Base-by-base conservation (phyloP, 305 asterid genomes). In the Caryopteris hybrid region DNA sequence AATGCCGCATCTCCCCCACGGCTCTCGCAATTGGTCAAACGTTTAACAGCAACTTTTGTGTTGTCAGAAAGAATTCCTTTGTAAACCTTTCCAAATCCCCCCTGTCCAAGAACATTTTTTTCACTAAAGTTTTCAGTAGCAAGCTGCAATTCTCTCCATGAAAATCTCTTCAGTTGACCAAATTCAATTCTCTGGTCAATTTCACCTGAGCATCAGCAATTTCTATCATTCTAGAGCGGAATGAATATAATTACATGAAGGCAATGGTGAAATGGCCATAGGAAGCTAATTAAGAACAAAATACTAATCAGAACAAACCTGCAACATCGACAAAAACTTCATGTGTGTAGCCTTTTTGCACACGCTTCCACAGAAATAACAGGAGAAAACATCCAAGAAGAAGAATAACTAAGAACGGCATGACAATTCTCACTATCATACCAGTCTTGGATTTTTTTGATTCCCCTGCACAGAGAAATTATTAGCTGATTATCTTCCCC, bases 31-130 rank as follows among this genome's bases (percentile, higher is more conserved):
- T 90, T 89, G 5, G 88, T 84, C 83, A 90, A 74, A 39, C 99
- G 89, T 71, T 93, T 93, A 21, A 93, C 96, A 6, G 99, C 99
- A 57, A 93, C 84, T 77, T 80, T 90, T 9, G 99, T 87, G 76
- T 82, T 79, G n/a, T 93, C 96, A 9, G 69, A 69, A 48, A 93
- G 94, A 52, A 86, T 77, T 67, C 98, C 98, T 78, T 86, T 81
- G 70, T 90, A 92, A 27, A 92, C 98, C 81, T 88, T 93, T 63
- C 99, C 99, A 33, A 88, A 88, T 27, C 99, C 99, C 20, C 99
- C 99, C 77, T 88, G 95, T 59, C 99, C 99, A 22, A 93, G 96
- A 36, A 90, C 92, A 31, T 81, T 93, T 68, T 79, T 85, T 73
- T 88, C 96, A 54, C 80, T 85, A 66, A 93, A 93, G 78, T 68